phyloP scores from a whole-genome alignment of 192 early-diverging fungal species.

The Thoreauomyces humboldtii region DNA sequence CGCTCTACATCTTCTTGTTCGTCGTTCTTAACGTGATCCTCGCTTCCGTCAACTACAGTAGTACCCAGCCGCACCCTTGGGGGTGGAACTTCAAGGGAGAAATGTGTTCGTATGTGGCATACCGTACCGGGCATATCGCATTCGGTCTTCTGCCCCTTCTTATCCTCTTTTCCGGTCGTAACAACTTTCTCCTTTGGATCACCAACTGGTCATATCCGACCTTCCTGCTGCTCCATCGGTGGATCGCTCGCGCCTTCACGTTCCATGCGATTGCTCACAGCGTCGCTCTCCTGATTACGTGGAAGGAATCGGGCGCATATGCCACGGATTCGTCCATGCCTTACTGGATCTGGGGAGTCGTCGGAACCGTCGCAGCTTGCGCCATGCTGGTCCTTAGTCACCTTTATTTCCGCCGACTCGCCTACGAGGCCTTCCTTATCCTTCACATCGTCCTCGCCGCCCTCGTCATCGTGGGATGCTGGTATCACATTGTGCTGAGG shows the following conservation, averaged over 20 bases:
- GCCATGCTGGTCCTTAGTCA: conserved; percentile 6
- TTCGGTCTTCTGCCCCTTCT: too few species aligned
- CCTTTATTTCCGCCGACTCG: conserved; percentile 2
- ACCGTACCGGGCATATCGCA: too few species aligned
- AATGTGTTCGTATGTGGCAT: too few species aligned
- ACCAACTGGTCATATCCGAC: too few species aligned
- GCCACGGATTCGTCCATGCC: neutral
- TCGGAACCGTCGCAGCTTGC: conserved; percentile 7
- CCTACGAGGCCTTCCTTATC: conserved; percentile 10
- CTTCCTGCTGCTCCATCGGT: conserved; percentile 9
- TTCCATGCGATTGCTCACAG: conserved; percentile 10
- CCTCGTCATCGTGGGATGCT: conserved; percentile 14
- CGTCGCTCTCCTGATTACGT: neutral
- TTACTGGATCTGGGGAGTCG: conserved; percentile 13
- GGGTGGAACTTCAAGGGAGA: too few species aligned
- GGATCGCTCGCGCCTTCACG: neutral
- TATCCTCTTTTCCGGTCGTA: too few species aligned
- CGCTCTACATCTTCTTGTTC: too few species aligned
- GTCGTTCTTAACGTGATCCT: too few species aligned
- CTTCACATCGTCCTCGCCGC: conserved; percentile 12
- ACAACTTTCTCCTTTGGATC: too few species aligned
- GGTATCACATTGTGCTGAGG: conserved; percentile 4
- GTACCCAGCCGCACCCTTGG: too few species aligned
- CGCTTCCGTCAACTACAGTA: too few species aligned
- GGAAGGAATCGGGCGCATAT: neutral